A percentile compares a stretch with the other conserved stretches of the same genome.
These are phyloP conservation scores for Daedaleopsis nitida DNA, from an alignment of 768 basidiomycete genomes.

Conservation along the genomic window DNA sequence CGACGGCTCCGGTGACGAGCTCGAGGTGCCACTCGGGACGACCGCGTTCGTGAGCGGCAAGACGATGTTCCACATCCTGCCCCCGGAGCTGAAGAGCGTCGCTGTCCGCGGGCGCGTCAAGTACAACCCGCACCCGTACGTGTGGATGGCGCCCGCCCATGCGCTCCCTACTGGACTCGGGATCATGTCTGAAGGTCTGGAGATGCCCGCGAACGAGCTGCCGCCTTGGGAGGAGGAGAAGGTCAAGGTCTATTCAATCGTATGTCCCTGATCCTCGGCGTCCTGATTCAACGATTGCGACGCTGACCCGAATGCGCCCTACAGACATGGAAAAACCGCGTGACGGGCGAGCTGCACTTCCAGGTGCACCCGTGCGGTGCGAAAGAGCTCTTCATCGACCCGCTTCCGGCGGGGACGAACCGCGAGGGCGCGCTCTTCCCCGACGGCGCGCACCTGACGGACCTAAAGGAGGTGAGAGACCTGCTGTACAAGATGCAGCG, in stretches of 20 bases:
- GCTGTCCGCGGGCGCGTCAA: conserved; percentile 75
- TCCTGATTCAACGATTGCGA: background rate
- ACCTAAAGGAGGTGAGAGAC: conserved; percentile 71
- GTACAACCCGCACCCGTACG: conserved; percentile 86
- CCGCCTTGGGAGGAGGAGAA: conserved; percentile 80
- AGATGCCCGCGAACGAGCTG: conserved; percentile 65
- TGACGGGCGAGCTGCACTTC: conserved; percentile 80
- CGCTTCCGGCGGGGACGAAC: conserved; percentile 62
- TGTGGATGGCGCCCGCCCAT: conserved; percentile 84
- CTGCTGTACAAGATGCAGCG: conserved; percentile 86
- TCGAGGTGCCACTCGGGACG: conserved; percentile 81
- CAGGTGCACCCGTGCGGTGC: conserved; percentile 87
- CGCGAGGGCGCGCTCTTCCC: conserved; percentile 75
- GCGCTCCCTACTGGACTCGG: conserved; percentile 81
- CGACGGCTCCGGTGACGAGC: conserved; percentile 84
- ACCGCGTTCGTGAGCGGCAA: conserved; percentile 83
- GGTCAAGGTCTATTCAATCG: conserved; percentile 71
- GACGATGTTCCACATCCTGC: conserved; percentile 83
- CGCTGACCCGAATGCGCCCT: background rate
- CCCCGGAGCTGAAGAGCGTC: conserved; percentile 71
- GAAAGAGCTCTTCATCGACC: conserved; percentile 66
- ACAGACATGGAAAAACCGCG: conserved; percentile 91
- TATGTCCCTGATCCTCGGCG: conserved; percentile 29
- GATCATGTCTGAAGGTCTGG: conserved; percentile 76
- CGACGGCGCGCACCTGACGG: conserved; percentile 74